Conservation (phyloP, 208 protist genomes). For the Balamuthia mandrillaris region DNA sequence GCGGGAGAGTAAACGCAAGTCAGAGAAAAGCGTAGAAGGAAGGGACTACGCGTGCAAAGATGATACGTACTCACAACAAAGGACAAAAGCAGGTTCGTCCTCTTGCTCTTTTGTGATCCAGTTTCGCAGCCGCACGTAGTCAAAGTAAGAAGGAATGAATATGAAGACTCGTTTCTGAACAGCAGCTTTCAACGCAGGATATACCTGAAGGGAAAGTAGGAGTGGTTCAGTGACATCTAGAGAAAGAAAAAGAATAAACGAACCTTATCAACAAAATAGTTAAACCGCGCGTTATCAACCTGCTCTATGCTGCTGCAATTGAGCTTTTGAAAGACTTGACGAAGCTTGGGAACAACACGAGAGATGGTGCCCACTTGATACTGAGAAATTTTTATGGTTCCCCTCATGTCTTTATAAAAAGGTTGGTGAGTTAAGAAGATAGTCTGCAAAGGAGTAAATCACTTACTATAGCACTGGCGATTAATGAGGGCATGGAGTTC, state of each 20-base stretch:
- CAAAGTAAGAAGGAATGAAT: slow-evolving; percentile 91
- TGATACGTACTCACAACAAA: slow-evolving; percentile 88
- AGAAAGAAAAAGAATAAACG: neutral
- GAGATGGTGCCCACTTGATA: slow-evolving; percentile 22
- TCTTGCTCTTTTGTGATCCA: slow-evolving; percentile 87
- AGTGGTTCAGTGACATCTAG: neutral
- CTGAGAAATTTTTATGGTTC: neutral
- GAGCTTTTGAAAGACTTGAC: slow-evolving; percentile 86
- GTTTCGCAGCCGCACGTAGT: slow-evolving; percentile 91
- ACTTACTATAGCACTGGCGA: slow-evolving; percentile 47
- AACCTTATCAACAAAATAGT: slow-evolving; percentile 84
- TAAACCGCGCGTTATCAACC: slow-evolving; percentile 82
- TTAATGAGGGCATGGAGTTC: slow-evolving; percentile 85
- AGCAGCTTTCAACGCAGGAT: slow-evolving; percentile 44
- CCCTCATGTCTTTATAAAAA: neutral
- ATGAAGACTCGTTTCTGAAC: slow-evolving; percentile 70
- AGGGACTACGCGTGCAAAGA: neutral
- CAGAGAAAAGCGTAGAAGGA: neutral
- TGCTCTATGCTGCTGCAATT: slow-evolving; percentile 59
- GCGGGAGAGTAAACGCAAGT: neutral
- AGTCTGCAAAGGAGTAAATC: too few relatives aligned
- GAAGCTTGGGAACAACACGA: slow-evolving; percentile 51
- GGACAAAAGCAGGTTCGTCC: slow-evolving; percentile 75
- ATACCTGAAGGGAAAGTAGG: neutral
- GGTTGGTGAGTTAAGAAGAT: neutral